A percentile compares a stretch with the other conserved stretches of the same genome.
phyloP scores from a whole-genome alignment of 2,329 filamentous ascomycete genomes.

The Botryotinia globosa region DNA sequence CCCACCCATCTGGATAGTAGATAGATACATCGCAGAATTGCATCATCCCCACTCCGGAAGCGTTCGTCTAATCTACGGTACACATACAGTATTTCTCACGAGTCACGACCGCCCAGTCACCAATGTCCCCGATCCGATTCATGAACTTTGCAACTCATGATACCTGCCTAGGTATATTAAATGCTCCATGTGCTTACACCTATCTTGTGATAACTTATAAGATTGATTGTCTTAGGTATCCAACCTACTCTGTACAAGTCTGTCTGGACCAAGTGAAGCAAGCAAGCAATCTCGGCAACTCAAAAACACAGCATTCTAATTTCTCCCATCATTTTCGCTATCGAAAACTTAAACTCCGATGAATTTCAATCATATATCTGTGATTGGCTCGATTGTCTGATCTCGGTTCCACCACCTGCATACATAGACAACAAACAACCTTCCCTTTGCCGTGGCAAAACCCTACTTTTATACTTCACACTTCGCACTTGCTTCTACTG shows the following conservation, averaged over 20 bases:
- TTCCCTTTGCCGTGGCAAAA: not conserved
- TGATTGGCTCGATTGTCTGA: not conserved
- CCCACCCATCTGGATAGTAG: no score
- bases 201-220: not conserved
- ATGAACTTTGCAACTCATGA: not conserved
- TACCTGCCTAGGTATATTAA: not conserved
- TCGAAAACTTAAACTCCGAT: slow-evolving; percentile 15
- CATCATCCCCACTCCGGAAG: not conserved
- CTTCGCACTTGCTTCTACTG: not conserved
- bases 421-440: not conserved
- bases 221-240: no score
- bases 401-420: slow-evolving; percentile 1
- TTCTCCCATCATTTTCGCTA: slow-evolving; percentile 8
- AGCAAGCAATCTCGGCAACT: not conserved
- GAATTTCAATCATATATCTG: no score
- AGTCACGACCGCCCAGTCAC: no score
- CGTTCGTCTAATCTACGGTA: not conserved
- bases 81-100: not conserved
- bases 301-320: slow-evolving; percentile 9
- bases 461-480: not conserved
- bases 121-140: not conserved
- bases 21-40: no score
- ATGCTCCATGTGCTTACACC: not conserved
- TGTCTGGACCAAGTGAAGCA: not conserved
- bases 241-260: no score